Conservation (phyloP, 352 stramenopile genomes). For the Phytopythium kandeliae region DNA sequence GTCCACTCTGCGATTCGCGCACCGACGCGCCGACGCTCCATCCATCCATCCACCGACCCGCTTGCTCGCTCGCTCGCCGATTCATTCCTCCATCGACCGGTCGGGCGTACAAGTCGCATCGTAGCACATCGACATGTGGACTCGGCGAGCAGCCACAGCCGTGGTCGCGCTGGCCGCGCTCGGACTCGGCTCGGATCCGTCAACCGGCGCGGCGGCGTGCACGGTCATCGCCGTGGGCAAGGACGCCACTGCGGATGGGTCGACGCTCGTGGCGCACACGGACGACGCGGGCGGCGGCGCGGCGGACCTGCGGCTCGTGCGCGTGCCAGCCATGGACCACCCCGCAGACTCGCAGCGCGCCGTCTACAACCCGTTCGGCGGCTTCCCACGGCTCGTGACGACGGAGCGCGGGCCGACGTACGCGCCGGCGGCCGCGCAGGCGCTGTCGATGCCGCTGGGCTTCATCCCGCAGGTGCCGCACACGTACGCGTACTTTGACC, state of each 20-base stretch:
- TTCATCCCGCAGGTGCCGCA: conserved; percentile 87
- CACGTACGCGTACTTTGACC: conserved; percentile 93
- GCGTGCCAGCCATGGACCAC: conserved; percentile 83
- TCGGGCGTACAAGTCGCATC: too few relatives aligned
- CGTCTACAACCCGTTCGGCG: conserved; percentile 66
- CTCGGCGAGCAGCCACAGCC: neutral
- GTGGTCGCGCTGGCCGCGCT: neutral
- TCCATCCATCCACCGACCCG: too few relatives aligned
- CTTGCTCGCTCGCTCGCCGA: too few relatives aligned
- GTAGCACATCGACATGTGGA: conserved; percentile 4
- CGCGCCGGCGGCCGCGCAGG: conserved; percentile 18
- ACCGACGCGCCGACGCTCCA: too few relatives aligned
- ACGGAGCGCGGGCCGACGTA: conserved; percentile 73
- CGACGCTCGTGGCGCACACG: conserved; percentile 87
- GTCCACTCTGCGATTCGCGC: too few relatives aligned
- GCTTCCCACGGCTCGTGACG: conserved; percentile 69
- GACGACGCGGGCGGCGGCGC: conserved; percentile 71
- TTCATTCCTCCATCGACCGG: too few relatives aligned
- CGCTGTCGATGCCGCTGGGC: conserved; percentile 54
- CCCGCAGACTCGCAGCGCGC: conserved; percentile 25
- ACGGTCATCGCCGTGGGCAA: conserved; percentile 86
- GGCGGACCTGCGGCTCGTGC: conserved; percentile 88
- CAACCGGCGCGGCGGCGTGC: conserved; percentile 30
- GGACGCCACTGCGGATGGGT: conserved; percentile 72
- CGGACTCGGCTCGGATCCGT: neutral